Conservation (phyloP, 2,329 filamentous ascomycete species). For the Geosmithia putterillii region DNA sequence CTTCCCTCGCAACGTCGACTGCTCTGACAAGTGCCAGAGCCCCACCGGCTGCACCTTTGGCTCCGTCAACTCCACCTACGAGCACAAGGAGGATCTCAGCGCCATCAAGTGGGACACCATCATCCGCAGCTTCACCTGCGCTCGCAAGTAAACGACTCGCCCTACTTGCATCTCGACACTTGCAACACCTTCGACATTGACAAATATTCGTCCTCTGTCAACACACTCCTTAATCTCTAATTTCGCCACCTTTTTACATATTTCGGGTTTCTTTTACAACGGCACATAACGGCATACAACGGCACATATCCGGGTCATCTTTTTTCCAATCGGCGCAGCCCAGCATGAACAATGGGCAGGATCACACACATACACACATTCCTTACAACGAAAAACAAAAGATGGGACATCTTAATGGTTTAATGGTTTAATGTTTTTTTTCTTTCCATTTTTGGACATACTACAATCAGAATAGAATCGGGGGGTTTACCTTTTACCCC, state of each 20-base stretch:
- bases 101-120: slow-evolving; percentile 30
- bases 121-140: slow-evolving; percentile 21
- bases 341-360: too few species aligned
- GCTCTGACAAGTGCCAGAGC: slow-evolving; percentile 32
- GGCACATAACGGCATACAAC: not conserved
- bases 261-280: not conserved
- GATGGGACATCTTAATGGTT: too few species aligned
- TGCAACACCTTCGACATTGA: not conserved
- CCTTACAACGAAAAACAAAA: too few species aligned
- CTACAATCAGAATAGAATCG: not conserved
- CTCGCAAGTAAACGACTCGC: slow-evolving; percentile 5
- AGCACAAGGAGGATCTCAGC: slow-evolving; percentile 33
- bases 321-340: too few species aligned
- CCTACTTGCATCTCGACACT: not conserved
- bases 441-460: too few species aligned
- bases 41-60: slow-evolving; percentile 41
- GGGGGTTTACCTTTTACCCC: not conserved
- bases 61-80: slow-evolving; percentile 28
- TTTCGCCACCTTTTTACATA: not conserved
- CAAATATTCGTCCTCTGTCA: not conserved
- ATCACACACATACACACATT: too few species aligned
- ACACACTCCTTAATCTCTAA: not conserved
- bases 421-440: too few species aligned
- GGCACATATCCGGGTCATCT: too few species aligned
- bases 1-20: slow-evolving; percentile 27